These are phyloP conservation scores for Peniophora sp. DNA, from an alignment of 1,284 basidiomycete genomes.

Conservation along the genomic window DNA sequence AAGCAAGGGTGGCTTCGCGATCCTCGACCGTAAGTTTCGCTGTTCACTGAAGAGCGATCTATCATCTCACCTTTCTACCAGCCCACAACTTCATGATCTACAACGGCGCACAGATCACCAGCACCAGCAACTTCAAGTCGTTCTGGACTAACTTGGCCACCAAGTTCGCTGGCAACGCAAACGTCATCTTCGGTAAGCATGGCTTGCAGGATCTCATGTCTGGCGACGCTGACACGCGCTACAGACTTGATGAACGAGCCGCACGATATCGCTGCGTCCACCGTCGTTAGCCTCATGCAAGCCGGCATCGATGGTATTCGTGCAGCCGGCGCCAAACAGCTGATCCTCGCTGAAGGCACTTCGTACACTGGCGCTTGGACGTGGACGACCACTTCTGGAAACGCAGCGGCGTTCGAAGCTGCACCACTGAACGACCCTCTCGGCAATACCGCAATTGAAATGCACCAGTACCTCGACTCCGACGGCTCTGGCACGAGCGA, in stretches of 20 bases:
- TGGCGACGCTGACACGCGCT: constrained; percentile 18
- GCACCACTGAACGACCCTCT: constrained; percentile 42
- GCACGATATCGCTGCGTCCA: constrained; percentile 39
- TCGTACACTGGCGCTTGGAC: constrained; percentile 30
- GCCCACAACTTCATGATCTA: constrained; percentile 58
- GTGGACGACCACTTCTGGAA: constrained; percentile 47
- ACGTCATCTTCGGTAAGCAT: constrained; percentile 43
- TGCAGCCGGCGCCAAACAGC: constrained; percentile 48
- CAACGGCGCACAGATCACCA: constrained; percentile 41
- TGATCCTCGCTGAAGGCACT: constrained; percentile 39
- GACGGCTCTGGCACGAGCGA: constrained; percentile 52
- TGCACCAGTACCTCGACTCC: constrained; percentile 66
- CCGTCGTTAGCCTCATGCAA: constrained; percentile 37
- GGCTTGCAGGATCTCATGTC: constrained; percentile 40
- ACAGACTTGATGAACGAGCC: constrained; percentile 55
- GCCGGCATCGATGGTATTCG: constrained; percentile 53
- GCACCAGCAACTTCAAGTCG: constrained; percentile 33
- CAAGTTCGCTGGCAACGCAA: constrained; percentile 43
- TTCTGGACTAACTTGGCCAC: constrained; percentile 51
- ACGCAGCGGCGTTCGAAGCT: constrained; percentile 40
- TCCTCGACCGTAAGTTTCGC: constrained; percentile 41
- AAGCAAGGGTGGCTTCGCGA: constrained; percentile 46
- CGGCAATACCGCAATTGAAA: constrained; percentile 58
- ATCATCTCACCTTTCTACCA: constrained; percentile 12
- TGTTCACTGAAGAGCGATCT: constrained; percentile 2